A percentile compares a stretch with the other conserved stretches of the same genome.
phyloP scores from a whole-genome alignment of 2,329 filamentous ascomycete species.

The Calonectria fujianensis region DNA sequence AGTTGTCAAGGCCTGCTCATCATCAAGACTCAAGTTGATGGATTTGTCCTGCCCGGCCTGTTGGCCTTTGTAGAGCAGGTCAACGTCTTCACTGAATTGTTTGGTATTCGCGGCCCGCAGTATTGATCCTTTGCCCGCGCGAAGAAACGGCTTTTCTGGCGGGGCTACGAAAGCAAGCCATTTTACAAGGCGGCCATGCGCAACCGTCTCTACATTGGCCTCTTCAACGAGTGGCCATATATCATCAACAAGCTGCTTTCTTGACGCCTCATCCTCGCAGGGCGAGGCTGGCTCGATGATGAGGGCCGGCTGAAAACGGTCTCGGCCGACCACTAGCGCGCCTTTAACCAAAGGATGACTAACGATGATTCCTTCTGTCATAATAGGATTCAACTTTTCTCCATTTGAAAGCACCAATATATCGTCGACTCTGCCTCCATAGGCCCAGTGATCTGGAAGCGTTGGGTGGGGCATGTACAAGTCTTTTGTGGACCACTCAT shows the following conservation, averaged over 20 bases:
- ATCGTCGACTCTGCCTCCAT: slow-evolving; percentile 59
- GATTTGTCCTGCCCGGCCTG: not conserved
- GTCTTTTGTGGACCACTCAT: slow-evolving; percentile 61
- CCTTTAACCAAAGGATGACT: slow-evolving; percentile 63
- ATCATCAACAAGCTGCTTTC: slow-evolving; percentile 60
- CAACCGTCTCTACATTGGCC: slow-evolving; percentile 65
- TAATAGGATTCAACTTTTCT: slow-evolving; percentile 68
- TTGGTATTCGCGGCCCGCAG: not conserved
- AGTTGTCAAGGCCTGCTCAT: not conserved
- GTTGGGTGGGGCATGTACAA: slow-evolving; percentile 63
- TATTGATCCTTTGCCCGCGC: slow-evolving; percentile 17
- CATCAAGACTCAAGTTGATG: not conserved
- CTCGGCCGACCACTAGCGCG: slow-evolving; percentile 67
- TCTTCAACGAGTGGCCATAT: slow-evolving; percentile 66
- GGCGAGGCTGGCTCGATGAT: slow-evolving; percentile 67
- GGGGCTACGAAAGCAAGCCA: slow-evolving; percentile 62
- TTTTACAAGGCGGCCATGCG: slow-evolving; percentile 67
- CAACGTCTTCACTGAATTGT: slow-evolving; percentile 17
- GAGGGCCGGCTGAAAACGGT: slow-evolving; percentile 67
- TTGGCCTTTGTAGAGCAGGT: not conserved
- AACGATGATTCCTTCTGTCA: slow-evolving; percentile 48
- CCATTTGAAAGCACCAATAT: slow-evolving; percentile 71
- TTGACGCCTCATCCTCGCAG: slow-evolving; percentile 43
- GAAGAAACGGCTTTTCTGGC: slow-evolving; percentile 13
- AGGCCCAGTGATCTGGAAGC: slow-evolving; percentile 58